Percentiles rank a stretch among this genome's conserved stretches.
These are phyloP conservation scores for Paramyrothecium roridum DNA, from an alignment of 2,329 filamentous ascomycete species.

Conservation along the genomic window DNA sequence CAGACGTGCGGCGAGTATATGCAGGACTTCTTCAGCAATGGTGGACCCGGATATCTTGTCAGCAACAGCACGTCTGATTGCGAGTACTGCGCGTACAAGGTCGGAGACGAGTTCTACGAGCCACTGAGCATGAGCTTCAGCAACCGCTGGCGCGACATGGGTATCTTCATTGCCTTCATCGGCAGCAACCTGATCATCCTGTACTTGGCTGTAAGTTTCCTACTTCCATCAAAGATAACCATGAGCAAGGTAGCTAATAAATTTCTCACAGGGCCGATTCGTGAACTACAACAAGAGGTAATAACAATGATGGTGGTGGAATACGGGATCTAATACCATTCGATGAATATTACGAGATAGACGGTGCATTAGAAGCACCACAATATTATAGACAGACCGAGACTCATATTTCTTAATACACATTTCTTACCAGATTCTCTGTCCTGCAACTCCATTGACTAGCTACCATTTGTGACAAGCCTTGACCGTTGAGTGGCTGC, in stretches of 20 bases:
- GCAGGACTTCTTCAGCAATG: slow-evolving; percentile 61
- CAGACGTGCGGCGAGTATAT: slow-evolving; percentile 76
- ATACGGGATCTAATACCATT: background rate
- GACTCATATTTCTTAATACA: background rate
- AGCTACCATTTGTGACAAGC: too few relatives aligned
- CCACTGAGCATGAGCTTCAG: slow-evolving; percentile 64
- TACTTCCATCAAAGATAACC: too few relatives aligned
- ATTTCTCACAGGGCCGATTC: slow-evolving; percentile 39
- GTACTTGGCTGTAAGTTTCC: slow-evolving; percentile 45
- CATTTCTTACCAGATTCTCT: background rate
- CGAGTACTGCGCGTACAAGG: slow-evolving; percentile 76
- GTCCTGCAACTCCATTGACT: too few relatives aligned
- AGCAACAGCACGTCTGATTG: slow-evolving; percentile 65
- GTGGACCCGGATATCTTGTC: slow-evolving; percentile 70
- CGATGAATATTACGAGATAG: background rate
- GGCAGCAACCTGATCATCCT: slow-evolving; percentile 70
- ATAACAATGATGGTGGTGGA: slow-evolving; percentile 5
- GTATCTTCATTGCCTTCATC: slow-evolving; percentile 74
- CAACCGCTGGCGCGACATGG: slow-evolving; percentile 77
- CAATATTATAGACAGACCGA: background rate
- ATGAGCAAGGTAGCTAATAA: too few relatives aligned
- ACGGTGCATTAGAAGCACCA: background rate
- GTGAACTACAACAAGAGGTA: slow-evolving; percentile 52
- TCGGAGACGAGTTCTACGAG: slow-evolving; percentile 77
- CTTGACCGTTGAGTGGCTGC: too few relatives aligned